A percentile compares a stretch with the other conserved stretches of the same genome.
Conservation (phyloP, 768 basidiomycete species). For the Phlegmacium glaucopus region DNA sequence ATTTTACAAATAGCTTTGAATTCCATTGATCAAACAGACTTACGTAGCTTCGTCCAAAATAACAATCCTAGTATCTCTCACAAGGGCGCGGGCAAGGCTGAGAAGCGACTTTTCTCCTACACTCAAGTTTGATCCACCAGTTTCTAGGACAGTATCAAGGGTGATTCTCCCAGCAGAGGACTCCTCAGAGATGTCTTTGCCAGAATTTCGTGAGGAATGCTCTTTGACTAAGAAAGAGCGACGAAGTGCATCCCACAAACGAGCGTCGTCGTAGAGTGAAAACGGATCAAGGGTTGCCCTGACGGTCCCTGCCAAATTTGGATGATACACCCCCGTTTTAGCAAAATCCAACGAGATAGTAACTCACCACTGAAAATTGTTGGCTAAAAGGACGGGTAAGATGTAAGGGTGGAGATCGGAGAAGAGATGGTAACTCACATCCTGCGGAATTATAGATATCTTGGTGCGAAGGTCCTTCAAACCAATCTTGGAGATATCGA, state of each 20-base stretch:
- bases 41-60: constrained; percentile 78
- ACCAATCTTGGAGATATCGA: constrained; percentile 69
- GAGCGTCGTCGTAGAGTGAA: constrained; percentile 58
- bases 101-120: constrained; percentile 72
- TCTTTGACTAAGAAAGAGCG: constrained; percentile 43
- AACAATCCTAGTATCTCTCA: constrained; percentile 71
- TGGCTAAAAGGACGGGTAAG: constrained; percentile 33
- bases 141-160: constrained; percentile 73
- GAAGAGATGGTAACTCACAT: constrained; percentile 20
- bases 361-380: constrained; percentile 51
- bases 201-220: constrained; percentile 37
- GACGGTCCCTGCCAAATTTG: constrained; percentile 46
- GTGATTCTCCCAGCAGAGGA: constrained; percentile 35
- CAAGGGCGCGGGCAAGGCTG: constrained; percentile 76
- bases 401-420: neutral
- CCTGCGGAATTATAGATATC: constrained; percentile 67
- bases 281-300: constrained; percentile 59
- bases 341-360: constrained; percentile 8
- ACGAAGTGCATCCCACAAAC: constrained; percentile 71
- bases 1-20: neutral
- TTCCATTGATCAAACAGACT: constrained; percentile 4
- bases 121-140: constrained; percentile 72
- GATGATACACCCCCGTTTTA: constrained; percentile 29
- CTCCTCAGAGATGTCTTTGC: constrained; percentile 38
- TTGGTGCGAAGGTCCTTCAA: constrained; percentile 57